Conservation (phyloP, 208 protist genomes). For the Leishmania gerbilli region DNA sequence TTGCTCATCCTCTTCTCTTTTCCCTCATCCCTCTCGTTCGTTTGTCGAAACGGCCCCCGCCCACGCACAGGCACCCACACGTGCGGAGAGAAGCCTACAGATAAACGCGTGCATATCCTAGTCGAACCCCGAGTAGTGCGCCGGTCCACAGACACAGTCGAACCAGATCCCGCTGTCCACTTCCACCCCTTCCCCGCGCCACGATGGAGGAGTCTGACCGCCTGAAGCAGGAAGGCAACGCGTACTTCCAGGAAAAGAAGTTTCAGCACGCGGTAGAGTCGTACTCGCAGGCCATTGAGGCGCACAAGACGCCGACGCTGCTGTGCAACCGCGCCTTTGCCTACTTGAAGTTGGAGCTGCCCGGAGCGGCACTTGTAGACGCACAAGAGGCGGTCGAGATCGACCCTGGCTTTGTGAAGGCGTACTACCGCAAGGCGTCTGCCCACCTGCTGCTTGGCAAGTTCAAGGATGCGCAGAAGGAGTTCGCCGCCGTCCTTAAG, state of each 20-base stretch:
- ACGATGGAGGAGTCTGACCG: conserved; percentile 57
- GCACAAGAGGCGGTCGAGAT: conserved; percentile 91
- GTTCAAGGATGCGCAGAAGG: conserved; percentile 94
- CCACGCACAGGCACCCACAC: background rate
- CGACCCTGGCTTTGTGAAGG: conserved; percentile 96
- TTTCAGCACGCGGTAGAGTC: conserved; percentile 91
- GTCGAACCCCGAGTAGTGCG: background rate
- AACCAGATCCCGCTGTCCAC: background rate
- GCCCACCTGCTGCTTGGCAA: conserved; percentile 95
- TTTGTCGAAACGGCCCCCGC: background rate
- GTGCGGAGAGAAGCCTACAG: background rate
- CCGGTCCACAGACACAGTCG: too few relatives aligned
- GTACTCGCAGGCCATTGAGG: conserved; percentile 92
- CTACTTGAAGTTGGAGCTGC: conserved; percentile 93
- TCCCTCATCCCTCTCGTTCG: background rate
- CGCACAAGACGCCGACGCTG: conserved; percentile 75
- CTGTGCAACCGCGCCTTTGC: conserved; percentile 95
- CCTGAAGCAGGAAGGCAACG: conserved; percentile 86
- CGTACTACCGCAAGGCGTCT: conserved; percentile 97
- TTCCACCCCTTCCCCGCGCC: background rate
- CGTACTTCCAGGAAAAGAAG: conserved; percentile 82
- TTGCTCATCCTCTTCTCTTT: background rate
- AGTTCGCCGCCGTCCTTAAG: conserved; percentile 92
- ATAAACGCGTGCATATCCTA: background rate
- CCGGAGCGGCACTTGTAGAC: conserved; percentile 93